phyloP scores from a whole-genome alignment of 495 filamentous ascomycete genomes.

The Tuber aestivum region DNA sequence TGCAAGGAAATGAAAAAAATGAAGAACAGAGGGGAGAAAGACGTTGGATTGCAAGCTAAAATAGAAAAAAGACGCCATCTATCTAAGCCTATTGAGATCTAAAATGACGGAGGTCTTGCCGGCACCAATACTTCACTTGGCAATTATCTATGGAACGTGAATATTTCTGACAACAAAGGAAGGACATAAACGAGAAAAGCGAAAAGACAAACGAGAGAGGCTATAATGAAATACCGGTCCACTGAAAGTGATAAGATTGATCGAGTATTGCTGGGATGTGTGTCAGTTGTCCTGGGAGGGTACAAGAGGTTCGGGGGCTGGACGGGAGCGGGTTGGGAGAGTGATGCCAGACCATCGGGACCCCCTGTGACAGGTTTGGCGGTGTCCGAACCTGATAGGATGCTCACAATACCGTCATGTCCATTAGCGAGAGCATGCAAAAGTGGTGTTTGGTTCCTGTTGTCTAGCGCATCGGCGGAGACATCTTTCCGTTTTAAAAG shows the following conservation, averaged over 20 bases:
- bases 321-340: background rate
- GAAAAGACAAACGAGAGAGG: background rate
- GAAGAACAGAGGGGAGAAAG: background rate
- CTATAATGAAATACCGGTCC: background rate
- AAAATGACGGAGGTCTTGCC: background rate
- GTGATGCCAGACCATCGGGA: background rate
- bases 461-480: too few relatives aligned
- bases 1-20: background rate
- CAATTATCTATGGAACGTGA: background rate
- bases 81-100: background rate
- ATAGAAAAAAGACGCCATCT: background rate
- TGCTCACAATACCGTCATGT: too few relatives aligned
- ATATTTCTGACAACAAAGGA: background rate
- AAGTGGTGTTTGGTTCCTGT: too few relatives aligned
- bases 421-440: too few relatives aligned
- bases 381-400: too few relatives aligned
- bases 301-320: background rate
- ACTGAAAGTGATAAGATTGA: background rate
- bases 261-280: background rate
- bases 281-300: background rate
- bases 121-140: background rate
- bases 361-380: background rate
- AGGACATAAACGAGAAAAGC: background rate
- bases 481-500: background rate
- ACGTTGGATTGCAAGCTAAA: background rate